Base-by-base conservation (phyloP, 441 rosid species). In the Populus hybrid region DNA sequence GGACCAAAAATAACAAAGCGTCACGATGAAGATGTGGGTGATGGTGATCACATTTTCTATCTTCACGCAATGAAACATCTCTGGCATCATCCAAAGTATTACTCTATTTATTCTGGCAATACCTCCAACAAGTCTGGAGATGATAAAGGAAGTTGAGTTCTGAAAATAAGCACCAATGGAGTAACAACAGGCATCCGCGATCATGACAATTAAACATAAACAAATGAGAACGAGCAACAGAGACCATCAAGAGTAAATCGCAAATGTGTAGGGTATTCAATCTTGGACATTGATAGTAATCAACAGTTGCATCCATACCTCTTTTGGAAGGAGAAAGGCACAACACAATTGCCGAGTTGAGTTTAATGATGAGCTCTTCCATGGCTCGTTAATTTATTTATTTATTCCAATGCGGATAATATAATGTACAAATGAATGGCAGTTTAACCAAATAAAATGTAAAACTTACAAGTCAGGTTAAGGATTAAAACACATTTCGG, bases 401-500 rank as follows among this genome's bases (percentile, higher is more conserved):
- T 35, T 53, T n/a, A 6, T 53, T 71, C 53, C 9, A 16, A 42
- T 28, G 19, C n/a, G 50, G 6, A 19, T 64, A 59, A 73, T 6
- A 72, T 71, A 67, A 70, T 77, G 66, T 72, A 68, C 71, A 74
- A 53, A 71, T 71, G 14, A 9, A 19, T 30, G 38, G 36, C 42
- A 81, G 36, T n/a, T 70, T 2, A 6, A 32, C 16, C 59, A 61
- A 70, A 61, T 16, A 74, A 68, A 59, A 2, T 30, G 35, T 26
- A 4, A 2, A 24, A 28, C 24, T 57, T 21, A 42, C 69, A 75
- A 10, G 46, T 69, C 63, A 75, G 30, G 61, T 79, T 61, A 80
- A 38, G 79, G 70, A 74, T 67, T 26, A 71, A 88, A 88, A 67
- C 34, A 34, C 87, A 91, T 83, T 23, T 86, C 86, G 0, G 89